A percentile compares a stretch with the other conserved stretches of the same genome.
Conservation (phyloP, 257 asterid genomes). For the Nicotiana tabacum region DNA sequence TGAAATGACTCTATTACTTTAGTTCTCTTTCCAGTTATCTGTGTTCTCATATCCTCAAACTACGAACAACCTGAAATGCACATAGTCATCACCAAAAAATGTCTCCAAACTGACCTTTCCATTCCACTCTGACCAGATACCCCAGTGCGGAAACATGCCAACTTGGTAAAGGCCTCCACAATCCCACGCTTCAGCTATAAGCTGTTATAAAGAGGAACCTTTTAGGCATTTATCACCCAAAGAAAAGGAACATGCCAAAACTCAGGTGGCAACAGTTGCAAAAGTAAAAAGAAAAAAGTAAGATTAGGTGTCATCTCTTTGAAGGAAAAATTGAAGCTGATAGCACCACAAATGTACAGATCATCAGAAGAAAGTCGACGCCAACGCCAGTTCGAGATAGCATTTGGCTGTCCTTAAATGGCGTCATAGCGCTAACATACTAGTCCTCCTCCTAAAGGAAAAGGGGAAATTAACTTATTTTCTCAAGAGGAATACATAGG, state of each 20-base stretch:
- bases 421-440: neutral
- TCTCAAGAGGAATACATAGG: neutral
- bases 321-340: neutral
- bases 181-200: constrained; percentile 99
- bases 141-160: constrained; percentile 92
- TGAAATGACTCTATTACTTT: neutral
- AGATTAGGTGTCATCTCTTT: neutral
- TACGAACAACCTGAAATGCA: neutral
- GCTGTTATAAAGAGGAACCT: constrained; percentile 40
- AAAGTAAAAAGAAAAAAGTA: neutral
- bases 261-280: neutral
- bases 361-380: neutral
- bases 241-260: constrained; percentile 4
- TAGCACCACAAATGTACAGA: neutral
- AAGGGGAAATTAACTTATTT: neutral
- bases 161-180: constrained; percentile 99
- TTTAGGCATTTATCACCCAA: neutral
- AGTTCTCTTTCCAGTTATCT: neutral
- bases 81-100: neutral
- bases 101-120: constrained; percentile 65
- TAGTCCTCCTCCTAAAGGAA: neutral
- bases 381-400: neutral
- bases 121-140: constrained; percentile 99
- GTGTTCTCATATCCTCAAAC: neutral
- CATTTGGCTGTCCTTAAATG: neutral